phyloP scores from a whole-genome alignment of 306 rosid genomes.

The Citrullus amarus region DNA sequence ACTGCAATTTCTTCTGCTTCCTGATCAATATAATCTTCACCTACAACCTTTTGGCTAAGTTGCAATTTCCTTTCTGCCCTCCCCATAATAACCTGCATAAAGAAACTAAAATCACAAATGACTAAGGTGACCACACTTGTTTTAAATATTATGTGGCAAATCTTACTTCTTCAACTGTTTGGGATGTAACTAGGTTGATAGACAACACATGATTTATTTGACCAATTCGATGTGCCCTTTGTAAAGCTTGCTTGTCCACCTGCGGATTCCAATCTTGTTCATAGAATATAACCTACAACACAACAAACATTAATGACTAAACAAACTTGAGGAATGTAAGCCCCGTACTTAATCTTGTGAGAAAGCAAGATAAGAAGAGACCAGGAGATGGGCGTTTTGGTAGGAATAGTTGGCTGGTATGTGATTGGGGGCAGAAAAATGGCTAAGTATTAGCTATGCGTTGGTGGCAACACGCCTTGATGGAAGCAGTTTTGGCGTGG shows the following conservation, averaged over 20 bases:
- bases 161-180: conserved; percentile 76
- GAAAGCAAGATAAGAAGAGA: too few relatives aligned
- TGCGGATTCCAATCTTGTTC: conserved; percentile 99
- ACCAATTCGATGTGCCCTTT: conserved; percentile 92
- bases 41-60: conserved; percentile 70
- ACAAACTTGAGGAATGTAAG: not conserved
- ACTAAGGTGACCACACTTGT: conserved; percentile 1
- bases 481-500: too few relatives aligned
- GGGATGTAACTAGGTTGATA: conserved; percentile 59
- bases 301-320: not conserved
- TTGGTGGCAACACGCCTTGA: too few relatives aligned
- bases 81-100: conserved; percentile 67
- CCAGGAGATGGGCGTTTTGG: too few relatives aligned
- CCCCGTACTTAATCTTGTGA: too few relatives aligned
- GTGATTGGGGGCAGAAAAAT: too few relatives aligned
- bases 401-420: too few relatives aligned
- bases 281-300: conserved; percentile 69
- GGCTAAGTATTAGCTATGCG: too few relatives aligned
- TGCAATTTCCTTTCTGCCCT: conserved; percentile 81
- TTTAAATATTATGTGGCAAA: conserved; percentile 6
- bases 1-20: conserved; percentile 31
- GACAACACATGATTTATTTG: conserved; percentile 72
- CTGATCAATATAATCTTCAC: conserved; percentile 40
- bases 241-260: conserved; percentile 91
- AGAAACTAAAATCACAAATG: conserved; percentile 15